Evolutionary conservation across 73 alveolate genomes (phyloP).

Genomic region (Breviolum minutum): DNA sequence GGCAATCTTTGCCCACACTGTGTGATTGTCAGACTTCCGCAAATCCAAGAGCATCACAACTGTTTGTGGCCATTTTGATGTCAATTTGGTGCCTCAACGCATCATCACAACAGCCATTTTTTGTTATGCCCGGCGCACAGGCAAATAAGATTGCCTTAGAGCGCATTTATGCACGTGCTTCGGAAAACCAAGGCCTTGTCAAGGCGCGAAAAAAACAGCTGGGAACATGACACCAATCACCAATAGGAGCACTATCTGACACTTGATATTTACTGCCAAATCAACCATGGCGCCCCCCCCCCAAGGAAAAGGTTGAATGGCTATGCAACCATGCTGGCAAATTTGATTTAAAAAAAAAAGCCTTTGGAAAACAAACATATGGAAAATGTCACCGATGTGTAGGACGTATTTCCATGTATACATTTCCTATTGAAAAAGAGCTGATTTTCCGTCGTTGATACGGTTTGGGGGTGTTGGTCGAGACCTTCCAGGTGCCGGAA

Average conservation of each 20-base stretch:
- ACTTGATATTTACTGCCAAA: too few relatives aligned
- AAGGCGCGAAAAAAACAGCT: neutral
- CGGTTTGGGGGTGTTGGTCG: neutral
- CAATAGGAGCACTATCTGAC: too few relatives aligned
- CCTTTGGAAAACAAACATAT: too few relatives aligned
- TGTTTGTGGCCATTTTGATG: neutral
- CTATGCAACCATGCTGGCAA: too few relatives aligned
- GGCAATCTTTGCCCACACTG: neutral
- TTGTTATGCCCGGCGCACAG: neutral
- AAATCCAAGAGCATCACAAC: neutral
- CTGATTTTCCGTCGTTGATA: neutral
- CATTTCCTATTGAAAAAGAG: too few relatives aligned
- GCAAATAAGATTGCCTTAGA: neutral
- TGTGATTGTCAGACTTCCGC: too few relatives aligned
- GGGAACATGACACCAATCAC: neutral
- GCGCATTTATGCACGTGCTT: neutral
- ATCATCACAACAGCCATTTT: too few relatives aligned
- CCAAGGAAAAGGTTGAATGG: neutral
- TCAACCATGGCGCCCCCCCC: too few relatives aligned
- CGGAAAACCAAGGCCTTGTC: neutral
- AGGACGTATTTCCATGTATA: too few relatives aligned
- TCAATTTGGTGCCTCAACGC: too few relatives aligned
- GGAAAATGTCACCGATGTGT: too few relatives aligned
- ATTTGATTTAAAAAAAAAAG: too few relatives aligned
- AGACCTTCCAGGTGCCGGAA: neutral